These are phyloP conservation scores for Marchantia paleacea DNA, from an alignment of 225 moss, liverwort and hornwort species.

Conservation along the genomic window DNA sequence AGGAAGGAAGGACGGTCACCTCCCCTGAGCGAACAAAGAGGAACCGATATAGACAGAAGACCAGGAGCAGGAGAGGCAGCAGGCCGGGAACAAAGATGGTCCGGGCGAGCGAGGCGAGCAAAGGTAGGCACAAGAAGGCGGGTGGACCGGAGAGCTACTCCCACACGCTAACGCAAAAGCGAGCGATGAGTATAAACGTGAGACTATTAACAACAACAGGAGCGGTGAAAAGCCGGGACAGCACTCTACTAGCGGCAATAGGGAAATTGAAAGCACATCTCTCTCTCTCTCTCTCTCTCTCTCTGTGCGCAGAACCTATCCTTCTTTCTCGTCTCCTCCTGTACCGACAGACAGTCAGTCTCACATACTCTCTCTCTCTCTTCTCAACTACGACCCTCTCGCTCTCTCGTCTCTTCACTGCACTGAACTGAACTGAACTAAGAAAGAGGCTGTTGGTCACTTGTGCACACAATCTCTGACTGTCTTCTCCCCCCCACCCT, in stretches of 20 bases:
- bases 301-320: background rate
- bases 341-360: no score
- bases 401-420: background rate
- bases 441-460: no score
- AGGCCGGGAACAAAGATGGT: background rate
- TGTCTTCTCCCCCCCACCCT: background rate
- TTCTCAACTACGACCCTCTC: background rate
- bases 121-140: slow-evolving; percentile 1
- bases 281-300: background rate
- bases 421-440: no score
- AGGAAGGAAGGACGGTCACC: background rate
- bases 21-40: background rate
- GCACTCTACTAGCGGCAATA: background rate
- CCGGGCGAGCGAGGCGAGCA: background rate
- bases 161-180: slow-evolving; percentile 15
- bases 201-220: slow-evolving; percentile 14
- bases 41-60: slow-evolving; percentile 6
- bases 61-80: background rate
- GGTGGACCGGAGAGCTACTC: slow-evolving; percentile 15
- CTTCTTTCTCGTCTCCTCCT: no score
- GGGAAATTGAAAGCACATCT: background rate
- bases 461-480: background rate
- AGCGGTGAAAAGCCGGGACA: slow-evolving; percentile 1
- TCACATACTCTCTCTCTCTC: background rate
- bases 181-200: slow-evolving; percentile 20